Percentiles rank a stretch among this genome's conserved stretches.
Conservation (phyloP, 495 filamentous ascomycete genomes). For the Platismatia glauca region DNA sequence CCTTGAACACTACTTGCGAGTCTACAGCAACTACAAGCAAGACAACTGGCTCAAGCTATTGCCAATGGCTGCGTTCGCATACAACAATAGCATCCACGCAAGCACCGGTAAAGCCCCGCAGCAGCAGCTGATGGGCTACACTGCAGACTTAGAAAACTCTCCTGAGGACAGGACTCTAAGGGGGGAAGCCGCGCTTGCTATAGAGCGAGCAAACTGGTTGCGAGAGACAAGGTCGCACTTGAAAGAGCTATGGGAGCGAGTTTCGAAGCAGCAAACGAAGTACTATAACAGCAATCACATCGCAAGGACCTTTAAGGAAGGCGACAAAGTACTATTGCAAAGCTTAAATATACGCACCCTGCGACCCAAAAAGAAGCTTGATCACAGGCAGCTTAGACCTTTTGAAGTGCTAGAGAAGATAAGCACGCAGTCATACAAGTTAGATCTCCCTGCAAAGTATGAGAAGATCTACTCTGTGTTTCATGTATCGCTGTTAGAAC, state of each 20-base stretch:
- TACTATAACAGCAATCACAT: neutral
- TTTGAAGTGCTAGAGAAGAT: too few relatives aligned
- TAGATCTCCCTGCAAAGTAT: neutral
- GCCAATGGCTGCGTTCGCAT: conserved; percentile 18
- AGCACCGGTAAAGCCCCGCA: neutral
- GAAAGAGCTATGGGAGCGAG: neutral
- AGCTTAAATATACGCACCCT: neutral
- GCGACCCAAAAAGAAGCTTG: neutral
- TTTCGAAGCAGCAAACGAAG: neutral
- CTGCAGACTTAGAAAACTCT: neutral
- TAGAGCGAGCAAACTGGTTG: neutral
- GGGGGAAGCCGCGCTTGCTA: neutral
- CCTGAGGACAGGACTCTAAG: neutral
- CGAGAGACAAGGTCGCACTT: neutral
- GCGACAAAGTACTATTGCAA: neutral
- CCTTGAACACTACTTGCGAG: conserved; percentile 22
- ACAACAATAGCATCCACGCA: conserved; percentile 17
- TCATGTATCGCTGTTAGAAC: neutral
- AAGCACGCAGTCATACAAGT: neutral
- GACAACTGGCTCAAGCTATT: conserved; percentile 21
- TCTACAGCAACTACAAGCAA: conserved; percentile 22
- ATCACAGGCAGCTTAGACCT: neutral
- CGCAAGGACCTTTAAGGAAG: neutral
- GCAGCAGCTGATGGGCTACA: neutral
- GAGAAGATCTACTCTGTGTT: neutral